A percentile compares a stretch with the other conserved stretches of the same genome.
Conservation (phyloP, 129 eudicot genomes). For the Flaveria bidentis region DNA sequence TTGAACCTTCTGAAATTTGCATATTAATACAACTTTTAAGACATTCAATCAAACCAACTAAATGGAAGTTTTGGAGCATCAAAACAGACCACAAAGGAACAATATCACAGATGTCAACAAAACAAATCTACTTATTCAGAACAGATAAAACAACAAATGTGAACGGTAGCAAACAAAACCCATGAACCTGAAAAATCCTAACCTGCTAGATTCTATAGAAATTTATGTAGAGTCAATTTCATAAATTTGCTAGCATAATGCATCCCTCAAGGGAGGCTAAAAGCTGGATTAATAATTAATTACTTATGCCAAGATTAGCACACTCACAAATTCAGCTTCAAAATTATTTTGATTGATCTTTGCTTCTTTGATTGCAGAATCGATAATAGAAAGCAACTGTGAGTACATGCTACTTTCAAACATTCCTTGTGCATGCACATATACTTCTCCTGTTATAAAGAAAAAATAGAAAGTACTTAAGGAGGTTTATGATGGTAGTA, state of each 20-base stretch:
- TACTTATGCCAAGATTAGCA: slow-evolving; percentile 20
- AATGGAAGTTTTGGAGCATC: no score
- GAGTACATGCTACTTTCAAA: slow-evolving; percentile 82
- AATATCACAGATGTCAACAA: neutral
- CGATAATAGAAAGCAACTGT: slow-evolving; percentile 63
- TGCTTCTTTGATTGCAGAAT: slow-evolving; percentile 59
- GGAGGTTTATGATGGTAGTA: neutral
- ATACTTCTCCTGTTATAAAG: slow-evolving; percentile 75
- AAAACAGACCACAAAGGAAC: no score
- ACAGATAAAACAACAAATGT: neutral
- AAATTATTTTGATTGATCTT: slow-evolving; percentile 55
- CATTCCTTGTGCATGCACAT: slow-evolving; percentile 82
- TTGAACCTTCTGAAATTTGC: neutral
- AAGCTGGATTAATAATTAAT: slow-evolving; percentile 16
- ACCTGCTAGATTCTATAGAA: neutral
- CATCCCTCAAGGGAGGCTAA: slow-evolving; percentile 13
- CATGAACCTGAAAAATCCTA: neutral
- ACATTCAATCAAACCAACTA: no score
- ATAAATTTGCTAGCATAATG: slow-evolving; percentile 11
- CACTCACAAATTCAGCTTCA: slow-evolving; percentile 90
- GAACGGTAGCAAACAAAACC: neutral
- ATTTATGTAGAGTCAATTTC: neutral
- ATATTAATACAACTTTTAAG: neutral
- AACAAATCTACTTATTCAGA: neutral
- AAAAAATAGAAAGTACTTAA: neutral